Conservation (phyloP, 1,139 yeast species). For the Sugiyamaella xylanicola region DNA sequence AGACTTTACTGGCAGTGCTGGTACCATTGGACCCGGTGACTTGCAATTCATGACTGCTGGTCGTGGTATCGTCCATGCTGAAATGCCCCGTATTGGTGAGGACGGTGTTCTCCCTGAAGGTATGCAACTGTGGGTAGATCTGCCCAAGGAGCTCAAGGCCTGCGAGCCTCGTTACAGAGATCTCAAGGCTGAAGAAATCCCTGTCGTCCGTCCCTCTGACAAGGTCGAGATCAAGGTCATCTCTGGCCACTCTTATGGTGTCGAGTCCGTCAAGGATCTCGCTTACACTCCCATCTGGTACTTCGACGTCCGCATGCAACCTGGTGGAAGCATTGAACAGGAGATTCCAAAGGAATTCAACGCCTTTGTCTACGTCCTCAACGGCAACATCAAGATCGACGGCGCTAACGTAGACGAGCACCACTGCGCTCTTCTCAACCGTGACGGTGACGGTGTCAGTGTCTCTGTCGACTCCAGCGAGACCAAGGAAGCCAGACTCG, state of each 20-base stretch:
- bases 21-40: slow-evolving; percentile 80
- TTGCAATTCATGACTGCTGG: slow-evolving; percentile 97
- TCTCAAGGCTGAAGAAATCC: slow-evolving; percentile 69
- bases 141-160: slow-evolving; percentile 70
- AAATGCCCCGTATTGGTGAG: slow-evolving; percentile 71
- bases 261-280: slow-evolving; percentile 69
- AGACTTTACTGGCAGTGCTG: slow-evolving; percentile 84
- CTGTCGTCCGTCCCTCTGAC: slow-evolving; percentile 66
- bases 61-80: slow-evolving; percentile 81
- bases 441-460: slow-evolving; percentile 35
- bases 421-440: slow-evolving; percentile 52
- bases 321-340: slow-evolving; percentile 70
- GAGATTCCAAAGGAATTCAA: slow-evolving; percentile 64
- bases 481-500: slow-evolving; percentile 53
- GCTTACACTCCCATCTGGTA: slow-evolving; percentile 85
- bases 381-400: slow-evolving; percentile 61
- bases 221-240: slow-evolving; percentile 71
- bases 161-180: slow-evolving; percentile 81
- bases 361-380: slow-evolving; percentile 68
- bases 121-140: slow-evolving; percentile 89
- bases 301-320: slow-evolving; percentile 64
- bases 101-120: slow-evolving; percentile 57
- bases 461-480: slow-evolving; percentile 34
- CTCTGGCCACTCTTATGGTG: slow-evolving; percentile 76
- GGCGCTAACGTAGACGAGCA: slow-evolving; percentile 49